A percentile compares a stretch with the other conserved stretches of the same genome.
Evolutionary conservation across 1,284 basidiomycete genomes (phyloP).

Genomic region (Cutaneotrichosporon sp.): DNA sequence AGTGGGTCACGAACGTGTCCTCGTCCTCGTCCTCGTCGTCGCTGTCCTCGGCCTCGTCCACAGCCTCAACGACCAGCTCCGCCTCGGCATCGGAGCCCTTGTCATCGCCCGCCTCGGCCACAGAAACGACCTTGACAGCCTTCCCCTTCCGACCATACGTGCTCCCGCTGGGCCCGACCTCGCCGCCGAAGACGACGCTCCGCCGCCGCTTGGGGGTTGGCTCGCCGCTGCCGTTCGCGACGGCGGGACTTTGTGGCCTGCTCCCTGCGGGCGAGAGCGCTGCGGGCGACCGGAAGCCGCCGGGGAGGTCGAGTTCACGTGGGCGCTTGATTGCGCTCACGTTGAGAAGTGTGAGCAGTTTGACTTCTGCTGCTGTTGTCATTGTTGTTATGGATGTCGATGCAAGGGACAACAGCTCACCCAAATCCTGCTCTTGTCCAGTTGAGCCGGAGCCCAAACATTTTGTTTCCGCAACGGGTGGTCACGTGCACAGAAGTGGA

Average conservation of each 20-base stretch:
- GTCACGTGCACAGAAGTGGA: neutral
- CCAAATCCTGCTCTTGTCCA: neutral
- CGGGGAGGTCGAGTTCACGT: slow-evolving; percentile 46
- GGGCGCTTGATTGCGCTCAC: slow-evolving; percentile 68
- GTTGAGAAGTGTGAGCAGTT: slow-evolving; percentile 87
- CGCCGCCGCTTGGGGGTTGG: slow-evolving; percentile 29
- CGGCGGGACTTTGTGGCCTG: neutral
- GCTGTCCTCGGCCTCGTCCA: slow-evolving; percentile 14
- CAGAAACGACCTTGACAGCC: slow-evolving; percentile 20
- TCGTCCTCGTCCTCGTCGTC: slow-evolving; percentile 24
- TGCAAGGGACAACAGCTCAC: neutral
- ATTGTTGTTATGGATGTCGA: slow-evolving; percentile 14
- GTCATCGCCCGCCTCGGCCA: slow-evolving; percentile 7
- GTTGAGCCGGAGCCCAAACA: neutral
- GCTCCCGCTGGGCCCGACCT: slow-evolving; percentile 47
- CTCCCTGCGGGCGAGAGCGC: slow-evolving; percentile 11
- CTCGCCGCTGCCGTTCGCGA: neutral
- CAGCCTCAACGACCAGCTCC: slow-evolving; percentile 7
- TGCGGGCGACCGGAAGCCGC: slow-evolving; percentile 46
- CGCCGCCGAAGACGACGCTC: slow-evolving; percentile 43
- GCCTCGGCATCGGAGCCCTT: slow-evolving; percentile 17
- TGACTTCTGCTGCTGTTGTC: slow-evolving; percentile 60
- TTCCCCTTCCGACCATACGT: slow-evolving; percentile 27
- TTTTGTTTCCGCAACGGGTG: neutral
- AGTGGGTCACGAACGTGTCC: slow-evolving; percentile 48